A percentile compares a stretch with the other conserved stretches of the same genome.
Conservation (phyloP, 345 rosid species). For the Eutrema yunnanense region DNA sequence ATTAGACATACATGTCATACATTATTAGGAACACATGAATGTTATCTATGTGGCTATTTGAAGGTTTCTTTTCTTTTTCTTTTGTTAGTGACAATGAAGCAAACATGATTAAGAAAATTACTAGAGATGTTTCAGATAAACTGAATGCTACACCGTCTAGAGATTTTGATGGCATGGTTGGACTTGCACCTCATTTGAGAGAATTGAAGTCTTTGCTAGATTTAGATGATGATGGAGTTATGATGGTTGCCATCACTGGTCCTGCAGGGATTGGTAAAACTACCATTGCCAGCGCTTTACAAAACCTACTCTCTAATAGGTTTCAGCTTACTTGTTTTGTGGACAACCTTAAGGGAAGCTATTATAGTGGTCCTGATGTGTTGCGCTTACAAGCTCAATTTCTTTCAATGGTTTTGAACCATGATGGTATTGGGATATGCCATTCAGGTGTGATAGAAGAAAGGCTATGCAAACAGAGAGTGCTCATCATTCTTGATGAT, state of each 20-base stretch:
- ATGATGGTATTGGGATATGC: background rate
- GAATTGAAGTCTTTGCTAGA: background rate
- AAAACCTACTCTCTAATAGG: background rate
- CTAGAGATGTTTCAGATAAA: background rate
- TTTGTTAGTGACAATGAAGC: background rate
- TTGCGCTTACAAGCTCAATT: background rate
- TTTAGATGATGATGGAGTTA: background rate
- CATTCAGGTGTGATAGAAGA: background rate
- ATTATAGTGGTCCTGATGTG: background rate
- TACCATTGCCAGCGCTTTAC: background rate
- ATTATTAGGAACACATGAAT: background rate
- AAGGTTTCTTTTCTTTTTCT: background rate
- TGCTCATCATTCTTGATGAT: conserved; percentile 2
- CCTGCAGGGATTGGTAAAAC: background rate
- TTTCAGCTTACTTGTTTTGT: background rate
- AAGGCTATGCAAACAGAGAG: background rate
- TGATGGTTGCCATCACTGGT: background rate
- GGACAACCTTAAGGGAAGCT: background rate
- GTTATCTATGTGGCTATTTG: background rate
- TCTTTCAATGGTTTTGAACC: background rate
- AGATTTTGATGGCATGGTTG: background rate
- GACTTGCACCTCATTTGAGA: background rate
- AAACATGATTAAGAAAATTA: background rate
- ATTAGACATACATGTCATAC: too few relatives aligned
- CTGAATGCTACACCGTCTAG: background rate